Percentiles rank a stretch among this genome's conserved stretches.
phyloP scores from a whole-genome alignment of 2,329 filamentous ascomycete species.

The Sodiomyces alkalinus region DNA sequence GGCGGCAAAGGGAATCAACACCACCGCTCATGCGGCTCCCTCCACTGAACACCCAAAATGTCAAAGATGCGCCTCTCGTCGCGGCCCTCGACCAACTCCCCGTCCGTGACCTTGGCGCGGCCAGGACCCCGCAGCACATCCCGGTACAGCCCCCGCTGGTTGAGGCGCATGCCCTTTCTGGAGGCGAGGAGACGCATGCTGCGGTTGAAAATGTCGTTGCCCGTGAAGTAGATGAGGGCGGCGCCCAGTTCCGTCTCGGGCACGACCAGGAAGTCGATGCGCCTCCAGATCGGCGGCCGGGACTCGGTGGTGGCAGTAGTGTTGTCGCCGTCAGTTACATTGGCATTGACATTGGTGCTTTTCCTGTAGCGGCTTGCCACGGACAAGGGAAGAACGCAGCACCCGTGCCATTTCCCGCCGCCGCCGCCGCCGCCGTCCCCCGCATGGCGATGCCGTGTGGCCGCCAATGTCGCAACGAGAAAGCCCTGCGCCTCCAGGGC shows the following conservation, averaged over 20 bases:
- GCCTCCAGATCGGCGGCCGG: conserved; percentile 55
- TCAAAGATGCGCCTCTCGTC: conserved; percentile 73
- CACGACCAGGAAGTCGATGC: conserved; percentile 75
- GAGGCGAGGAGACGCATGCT: conserved; percentile 68
- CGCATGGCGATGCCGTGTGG: conserved; percentile 23
- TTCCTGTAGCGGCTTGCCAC: too few species aligned
- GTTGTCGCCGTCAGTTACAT: too few species aligned
- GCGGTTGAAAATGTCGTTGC: conserved; percentile 87
- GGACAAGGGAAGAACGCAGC: conserved; percentile 48
- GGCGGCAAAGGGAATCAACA: too few species aligned
- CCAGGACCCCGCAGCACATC: conserved; percentile 47
- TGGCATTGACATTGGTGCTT: too few species aligned
- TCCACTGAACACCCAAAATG: conserved; percentile 69
- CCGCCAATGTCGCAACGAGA: conserved; percentile 54
- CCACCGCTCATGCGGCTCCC: conserved; percentile 60
- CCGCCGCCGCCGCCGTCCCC: too few species aligned
- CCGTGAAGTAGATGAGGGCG: conserved; percentile 87
- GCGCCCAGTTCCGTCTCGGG: conserved; percentile 68
- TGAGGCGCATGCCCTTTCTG: conserved; percentile 70
- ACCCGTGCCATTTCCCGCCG: conserved; percentile 80
- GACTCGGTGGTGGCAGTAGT: too few species aligned
- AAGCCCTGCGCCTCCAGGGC: conserved; percentile 46
- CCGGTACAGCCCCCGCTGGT: conserved; percentile 66
- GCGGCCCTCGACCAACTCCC: conserved; percentile 55
- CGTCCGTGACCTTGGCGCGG: conserved; percentile 47